Base-by-base conservation (phyloP, 257 asterid genomes). In the Cinchona pubescens region DNA sequence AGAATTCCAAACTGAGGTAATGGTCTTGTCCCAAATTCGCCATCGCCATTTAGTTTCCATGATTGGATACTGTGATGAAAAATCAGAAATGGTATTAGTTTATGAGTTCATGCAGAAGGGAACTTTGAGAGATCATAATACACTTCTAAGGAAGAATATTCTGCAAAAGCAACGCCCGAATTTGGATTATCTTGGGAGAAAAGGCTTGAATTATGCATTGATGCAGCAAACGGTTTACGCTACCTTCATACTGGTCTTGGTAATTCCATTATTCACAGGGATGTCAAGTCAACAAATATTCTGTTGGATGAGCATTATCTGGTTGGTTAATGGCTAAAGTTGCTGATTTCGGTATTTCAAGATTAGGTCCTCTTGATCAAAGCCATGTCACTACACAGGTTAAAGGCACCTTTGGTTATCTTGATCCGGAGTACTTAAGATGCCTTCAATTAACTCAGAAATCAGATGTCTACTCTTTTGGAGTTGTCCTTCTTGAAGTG, bases 61-160 rank as follows among this genome's bases (percentile, higher is more conserved):
- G 84, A 82, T 90, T 11, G 96, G 96, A 0, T 90, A 86, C 55
- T 90, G 96, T 40, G 83, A 86, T 14, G 91, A 88, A 55, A 42
- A 71, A 75, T 53, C 81, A 0, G 93, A 88, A 78, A 86, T 90
- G 96, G 80, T 88, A 15, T 84, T 90, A 0, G 87, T 90, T 4
- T 87, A 88, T 11, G 93, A 88, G 79, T 88, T 86, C 82, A 85
- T 90, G 93, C 90, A 85, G 79, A 88, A 83, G 69, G 93, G 93
- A 0, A 81, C 91, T 29, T 73, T 88, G 32, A 83, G 89, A 34
- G 91, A 88, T 29, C 96, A 90, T 83, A 77, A 1, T 88, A 88
- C 30, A 23, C 27, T 59, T 35, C 25, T 18, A 67, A 34, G 0
- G 83, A 72, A 23, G 82, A 73, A 11, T 18, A 19, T 18, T 53